Percentiles rank a stretch among this genome's conserved stretches.
Conservation (phyloP, 2,329 filamentous ascomycete genomes). For the Scedosporium aurantiacum region DNA sequence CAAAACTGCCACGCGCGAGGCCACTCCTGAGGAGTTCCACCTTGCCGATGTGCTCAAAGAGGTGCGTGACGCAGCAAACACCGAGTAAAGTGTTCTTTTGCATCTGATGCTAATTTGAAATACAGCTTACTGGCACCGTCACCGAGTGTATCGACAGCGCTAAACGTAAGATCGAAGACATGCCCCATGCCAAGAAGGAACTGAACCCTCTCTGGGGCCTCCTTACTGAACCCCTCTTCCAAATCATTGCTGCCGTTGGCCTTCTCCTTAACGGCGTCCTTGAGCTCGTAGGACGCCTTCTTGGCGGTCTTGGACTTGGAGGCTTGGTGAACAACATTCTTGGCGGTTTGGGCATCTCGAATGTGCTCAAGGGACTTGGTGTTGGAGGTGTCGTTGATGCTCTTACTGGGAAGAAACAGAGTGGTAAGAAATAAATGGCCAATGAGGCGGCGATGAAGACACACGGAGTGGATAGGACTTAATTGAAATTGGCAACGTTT, state of each 20-base stretch:
- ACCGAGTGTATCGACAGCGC: slow-evolving; percentile 76
- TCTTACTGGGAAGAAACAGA: slow-evolving; percentile 22
- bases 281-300: slow-evolving; percentile 68
- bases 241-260: slow-evolving; percentile 85
- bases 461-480: no score
- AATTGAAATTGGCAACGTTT: no score
- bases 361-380: slow-evolving; percentile 64
- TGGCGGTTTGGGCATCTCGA: slow-evolving; percentile 64
- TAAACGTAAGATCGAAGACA: slow-evolving; percentile 79
- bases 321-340: slow-evolving; percentile 70
- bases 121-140: slow-evolving; percentile 62
- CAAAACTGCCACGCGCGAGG: slow-evolving; percentile 62
- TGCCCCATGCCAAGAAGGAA: slow-evolving; percentile 92
- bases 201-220: slow-evolving; percentile 83
- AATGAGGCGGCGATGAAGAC: no score
- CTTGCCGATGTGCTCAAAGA: slow-evolving; percentile 80
- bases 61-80: slow-evolving; percentile 20
- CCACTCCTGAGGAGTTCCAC: slow-evolving; percentile 69
- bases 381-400: slow-evolving; percentile 36
- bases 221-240: slow-evolving; percentile 74
- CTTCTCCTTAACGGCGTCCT: slow-evolving; percentile 73
- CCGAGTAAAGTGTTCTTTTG: not conserved
- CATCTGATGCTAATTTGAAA: slow-evolving; percentile 7
- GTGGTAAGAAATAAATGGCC: slow-evolving; percentile 24
- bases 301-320: slow-evolving; percentile 73